Conservation (phyloP, 2,329 filamentous ascomycete species). For the Trichocomaceae sp. region DNA sequence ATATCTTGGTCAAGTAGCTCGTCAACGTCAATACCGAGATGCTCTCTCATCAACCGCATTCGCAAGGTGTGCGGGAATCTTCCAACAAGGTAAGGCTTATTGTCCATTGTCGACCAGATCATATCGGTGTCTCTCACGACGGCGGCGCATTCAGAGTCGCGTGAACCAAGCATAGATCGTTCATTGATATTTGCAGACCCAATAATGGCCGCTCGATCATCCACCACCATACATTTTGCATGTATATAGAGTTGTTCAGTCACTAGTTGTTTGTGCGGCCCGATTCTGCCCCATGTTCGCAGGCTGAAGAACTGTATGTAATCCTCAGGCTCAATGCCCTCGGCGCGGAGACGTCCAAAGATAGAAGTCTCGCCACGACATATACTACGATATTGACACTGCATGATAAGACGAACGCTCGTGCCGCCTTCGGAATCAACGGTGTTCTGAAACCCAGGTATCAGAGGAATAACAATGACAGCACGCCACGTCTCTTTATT, state of each 20-base stretch:
- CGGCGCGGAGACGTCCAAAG: constrained; percentile 72
- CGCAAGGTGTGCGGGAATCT: constrained; percentile 89
- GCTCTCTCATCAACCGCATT: constrained; percentile 90
- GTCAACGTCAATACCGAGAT: constrained; percentile 92
- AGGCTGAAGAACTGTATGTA: constrained; percentile 95
- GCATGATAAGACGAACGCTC: constrained; percentile 90
- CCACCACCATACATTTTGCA: constrained; percentile 92
- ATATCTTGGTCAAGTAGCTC: constrained; percentile 76
- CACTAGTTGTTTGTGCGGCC: constrained; percentile 70
- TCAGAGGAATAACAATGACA: constrained; percentile 82
- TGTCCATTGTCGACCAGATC: constrained; percentile 86
- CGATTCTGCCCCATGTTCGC: constrained; percentile 86
- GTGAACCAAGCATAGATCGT: constrained; percentile 82
- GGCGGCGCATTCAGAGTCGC: constrained; percentile 87
- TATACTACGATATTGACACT: constrained; percentile 94
- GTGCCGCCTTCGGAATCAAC: constrained; percentile 91
- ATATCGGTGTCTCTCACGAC: constrained; percentile 90
- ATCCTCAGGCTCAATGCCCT: constrained; percentile 83
- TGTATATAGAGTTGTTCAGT: constrained; percentile 98
- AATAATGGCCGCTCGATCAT: constrained; percentile 87
- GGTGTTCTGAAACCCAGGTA: constrained; percentile 98
- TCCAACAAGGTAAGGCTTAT: constrained; percentile 79
- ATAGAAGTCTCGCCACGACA: constrained; percentile 88
- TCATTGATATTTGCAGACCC: constrained; percentile 99
- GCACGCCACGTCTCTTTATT: constrained; percentile 87